A percentile compares a stretch with the other conserved stretches of the same genome.
These are phyloP conservation scores for Penicillium atrosanguineum DNA, from an alignment of 495 filamentous ascomycete species.

Conservation along the genomic window DNA sequence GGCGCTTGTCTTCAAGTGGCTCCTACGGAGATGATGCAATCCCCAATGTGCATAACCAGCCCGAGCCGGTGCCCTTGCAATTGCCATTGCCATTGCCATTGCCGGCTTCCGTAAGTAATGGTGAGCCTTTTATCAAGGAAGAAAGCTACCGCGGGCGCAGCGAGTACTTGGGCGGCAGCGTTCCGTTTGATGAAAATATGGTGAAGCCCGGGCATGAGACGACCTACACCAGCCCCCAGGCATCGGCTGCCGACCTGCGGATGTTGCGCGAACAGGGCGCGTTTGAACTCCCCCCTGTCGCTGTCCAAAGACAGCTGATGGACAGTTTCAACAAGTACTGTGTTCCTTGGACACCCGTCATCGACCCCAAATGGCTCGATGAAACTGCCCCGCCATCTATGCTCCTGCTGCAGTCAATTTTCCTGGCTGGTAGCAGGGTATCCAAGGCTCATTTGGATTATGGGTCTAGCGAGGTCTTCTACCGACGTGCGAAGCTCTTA, in stretches of 20 bases:
- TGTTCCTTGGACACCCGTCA: conserved; percentile 27
- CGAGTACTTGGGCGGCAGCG: conserved; percentile 29
- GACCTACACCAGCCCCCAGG: conserved; percentile 26
- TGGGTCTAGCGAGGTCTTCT: conserved; percentile 30
- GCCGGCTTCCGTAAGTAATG: conserved; percentile 5
- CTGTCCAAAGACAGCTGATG: conserved; percentile 27
- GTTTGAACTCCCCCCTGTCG: conserved; percentile 24
- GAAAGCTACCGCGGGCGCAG: conserved; percentile 32
- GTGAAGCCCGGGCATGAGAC: conserved; percentile 29
- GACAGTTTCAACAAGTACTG: conserved; percentile 26
- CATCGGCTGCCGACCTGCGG: conserved; percentile 22
- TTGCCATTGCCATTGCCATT: background rate
- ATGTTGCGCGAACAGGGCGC: conserved; percentile 30
- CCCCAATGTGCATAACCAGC: background rate
- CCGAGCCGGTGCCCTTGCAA: background rate
- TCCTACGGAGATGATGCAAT: conserved; percentile 5
- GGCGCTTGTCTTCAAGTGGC: background rate
- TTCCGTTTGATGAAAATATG: conserved; percentile 34
- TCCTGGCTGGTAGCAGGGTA: conserved; percentile 26
- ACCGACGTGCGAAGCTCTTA: conserved; percentile 26
- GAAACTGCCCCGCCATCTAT: conserved; percentile 22
- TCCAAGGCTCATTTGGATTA: conserved; percentile 30
- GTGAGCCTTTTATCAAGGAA: conserved; percentile 25
- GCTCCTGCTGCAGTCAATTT: conserved; percentile 27
- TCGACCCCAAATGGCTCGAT: conserved; percentile 29